Conservation (phyloP, 345 rosid genomes). For the Brassica carinata region DNA sequence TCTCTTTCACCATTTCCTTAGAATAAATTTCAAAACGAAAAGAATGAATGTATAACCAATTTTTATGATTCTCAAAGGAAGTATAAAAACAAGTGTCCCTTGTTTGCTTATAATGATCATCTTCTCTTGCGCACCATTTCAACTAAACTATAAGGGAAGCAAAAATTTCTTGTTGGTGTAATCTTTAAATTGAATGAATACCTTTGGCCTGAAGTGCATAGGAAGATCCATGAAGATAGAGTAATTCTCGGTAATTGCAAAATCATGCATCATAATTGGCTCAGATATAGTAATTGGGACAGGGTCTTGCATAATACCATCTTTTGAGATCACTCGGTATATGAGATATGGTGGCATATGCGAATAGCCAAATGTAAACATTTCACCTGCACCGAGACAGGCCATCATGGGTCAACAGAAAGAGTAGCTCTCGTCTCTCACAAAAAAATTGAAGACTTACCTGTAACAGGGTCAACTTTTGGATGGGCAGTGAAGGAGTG, state of each 20-base stretch:
- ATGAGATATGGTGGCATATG: conserved; percentile 78
- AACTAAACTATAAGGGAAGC: not conserved
- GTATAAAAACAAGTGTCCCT: conserved; percentile 7
- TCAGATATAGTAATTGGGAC: conserved; percentile 78
- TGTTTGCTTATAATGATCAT: conserved; percentile 7
- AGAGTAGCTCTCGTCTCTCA: not conserved
- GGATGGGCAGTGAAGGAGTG: conserved; percentile 98
- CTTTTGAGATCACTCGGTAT: conserved; percentile 85
- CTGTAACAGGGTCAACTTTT: conserved; percentile 85
- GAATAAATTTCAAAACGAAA: conserved; percentile 21
- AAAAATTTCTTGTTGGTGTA: not conserved
- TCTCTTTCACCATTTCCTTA: conserved; percentile 93
- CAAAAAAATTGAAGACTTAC: conserved; percentile 44
- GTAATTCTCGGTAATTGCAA: conserved; percentile 90
- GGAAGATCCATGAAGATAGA: conserved; percentile 95
- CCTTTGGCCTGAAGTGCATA: conserved; percentile 83
- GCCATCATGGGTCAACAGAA: conserved; percentile 1
- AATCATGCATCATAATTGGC: conserved; percentile 97
- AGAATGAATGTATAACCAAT: not conserved
- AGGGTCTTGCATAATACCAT: conserved; percentile 89
- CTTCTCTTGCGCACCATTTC: not conserved
- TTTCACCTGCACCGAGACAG: conserved; percentile 67
- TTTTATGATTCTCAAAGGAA: conserved; percentile 18
- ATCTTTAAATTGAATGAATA: conserved; percentile 29
- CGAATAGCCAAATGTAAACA: conserved; percentile 89